phyloP scores from a whole-genome alignment of 2,329 filamentous ascomycete genomes.

The Pseudocercospora pini-densiflorae region DNA sequence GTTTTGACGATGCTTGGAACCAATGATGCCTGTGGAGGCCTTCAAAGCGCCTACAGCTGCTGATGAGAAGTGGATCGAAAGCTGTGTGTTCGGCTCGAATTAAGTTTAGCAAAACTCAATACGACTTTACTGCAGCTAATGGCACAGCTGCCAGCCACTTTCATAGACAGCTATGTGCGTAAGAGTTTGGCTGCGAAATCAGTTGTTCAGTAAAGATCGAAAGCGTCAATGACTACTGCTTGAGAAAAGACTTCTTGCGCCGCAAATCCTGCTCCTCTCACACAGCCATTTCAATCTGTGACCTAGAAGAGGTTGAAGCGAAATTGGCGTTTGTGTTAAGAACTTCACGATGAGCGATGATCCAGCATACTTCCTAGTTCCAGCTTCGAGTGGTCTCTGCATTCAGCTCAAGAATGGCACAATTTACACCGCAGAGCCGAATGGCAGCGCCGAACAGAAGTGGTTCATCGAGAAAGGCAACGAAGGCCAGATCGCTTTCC shows the following conservation, averaged over 20 bases:
- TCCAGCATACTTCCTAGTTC: conserved; percentile 13
- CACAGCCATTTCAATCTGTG: background rate
- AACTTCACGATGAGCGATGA: conserved; percentile 11
- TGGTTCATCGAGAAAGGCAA: conserved; percentile 13
- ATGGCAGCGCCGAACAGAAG: conserved; percentile 10
- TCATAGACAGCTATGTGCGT: background rate
- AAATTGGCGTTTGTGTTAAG: background rate
- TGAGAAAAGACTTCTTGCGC: background rate
- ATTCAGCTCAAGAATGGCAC: conserved; percentile 11
- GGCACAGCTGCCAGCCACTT: background rate
- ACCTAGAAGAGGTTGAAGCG: background rate
- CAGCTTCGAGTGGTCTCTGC: conserved; percentile 22
- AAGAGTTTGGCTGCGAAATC: background rate
- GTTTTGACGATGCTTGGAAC: background rate
- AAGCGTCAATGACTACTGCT: background rate
- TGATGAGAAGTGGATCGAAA: background rate
- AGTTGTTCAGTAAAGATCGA: background rate
- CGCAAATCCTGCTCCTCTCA: background rate
- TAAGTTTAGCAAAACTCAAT: background rate
- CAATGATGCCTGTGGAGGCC: background rate
- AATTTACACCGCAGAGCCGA: conserved; percentile 16
- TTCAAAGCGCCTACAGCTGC: background rate
- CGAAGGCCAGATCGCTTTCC: conserved; percentile 10
- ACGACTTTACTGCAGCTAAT: background rate
- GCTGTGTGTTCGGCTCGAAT: background rate